phyloP scores from a whole-genome alignment of 1,284 basidiomycete genomes.

The Rhodotorula glutinis region DNA sequence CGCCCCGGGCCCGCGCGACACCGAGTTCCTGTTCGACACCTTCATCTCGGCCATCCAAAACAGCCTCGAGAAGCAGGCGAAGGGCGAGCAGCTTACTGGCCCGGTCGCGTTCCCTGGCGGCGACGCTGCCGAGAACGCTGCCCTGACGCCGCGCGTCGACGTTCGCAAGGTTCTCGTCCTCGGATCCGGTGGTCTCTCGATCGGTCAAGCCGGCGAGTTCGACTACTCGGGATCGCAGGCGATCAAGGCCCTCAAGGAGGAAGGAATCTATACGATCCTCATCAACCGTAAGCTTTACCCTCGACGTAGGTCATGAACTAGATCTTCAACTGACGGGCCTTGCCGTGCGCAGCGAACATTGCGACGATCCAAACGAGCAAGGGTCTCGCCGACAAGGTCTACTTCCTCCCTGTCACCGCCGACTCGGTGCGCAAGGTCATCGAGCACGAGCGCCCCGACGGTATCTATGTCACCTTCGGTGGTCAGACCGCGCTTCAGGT shows the following conservation, averaged over 20 bases:
- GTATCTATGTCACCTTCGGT: slow-evolving; percentile 98
- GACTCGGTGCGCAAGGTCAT: slow-evolving; percentile 98
- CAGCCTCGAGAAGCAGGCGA: slow-evolving; percentile 59
- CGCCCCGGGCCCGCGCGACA: slow-evolving; percentile 96
- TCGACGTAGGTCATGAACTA: slow-evolving; percentile 60
- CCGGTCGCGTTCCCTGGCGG: slow-evolving; percentile 87
- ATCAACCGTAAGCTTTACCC: slow-evolving; percentile 63
- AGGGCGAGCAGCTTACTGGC: slow-evolving; percentile 52
- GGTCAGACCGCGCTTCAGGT: slow-evolving; percentile 97
- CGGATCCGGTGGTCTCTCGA: slow-evolving; percentile 95
- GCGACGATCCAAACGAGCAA: slow-evolving; percentile 99
- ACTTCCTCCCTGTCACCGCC: slow-evolving; percentile 96
- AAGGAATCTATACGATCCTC: slow-evolving; percentile 97
- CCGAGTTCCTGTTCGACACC: slow-evolving; percentile 97
- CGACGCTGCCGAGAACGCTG: slow-evolving; percentile 75
- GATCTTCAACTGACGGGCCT: slow-evolving; percentile 58
- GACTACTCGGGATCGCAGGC: slow-evolving; percentile 99
- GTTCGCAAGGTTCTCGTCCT: slow-evolving; percentile 94
- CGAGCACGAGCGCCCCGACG: slow-evolving; percentile 96
- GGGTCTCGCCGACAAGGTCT: slow-evolving; percentile 97
- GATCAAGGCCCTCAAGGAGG: slow-evolving; percentile 97
- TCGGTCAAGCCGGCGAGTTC: slow-evolving; percentile 98
- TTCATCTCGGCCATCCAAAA: slow-evolving; percentile 77
- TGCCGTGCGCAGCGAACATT: slow-evolving; percentile 66
- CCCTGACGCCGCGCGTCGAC: slow-evolving; percentile 65